A percentile compares a stretch with the other conserved stretches of the same genome.
Evolutionary conservation across 1,284 basidiomycete genomes (phyloP).

Genomic region (Tilletia horrida): DNA sequence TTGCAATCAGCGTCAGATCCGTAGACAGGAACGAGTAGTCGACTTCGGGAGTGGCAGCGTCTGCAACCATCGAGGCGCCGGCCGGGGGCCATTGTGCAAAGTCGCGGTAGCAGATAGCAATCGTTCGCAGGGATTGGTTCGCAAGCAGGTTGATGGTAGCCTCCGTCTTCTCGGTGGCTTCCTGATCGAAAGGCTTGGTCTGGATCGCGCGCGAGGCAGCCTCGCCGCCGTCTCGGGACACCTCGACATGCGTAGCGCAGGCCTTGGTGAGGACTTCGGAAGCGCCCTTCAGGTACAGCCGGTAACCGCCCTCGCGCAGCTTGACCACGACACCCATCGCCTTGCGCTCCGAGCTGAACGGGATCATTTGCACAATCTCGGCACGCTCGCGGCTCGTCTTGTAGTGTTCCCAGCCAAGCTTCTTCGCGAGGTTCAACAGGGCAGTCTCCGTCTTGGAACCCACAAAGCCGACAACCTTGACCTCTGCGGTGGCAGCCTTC

Average conservation of each 20-base stretch:
- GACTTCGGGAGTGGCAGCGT: constrained; percentile 58
- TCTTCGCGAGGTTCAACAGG: constrained; percentile 81
- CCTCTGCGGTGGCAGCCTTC: background rate
- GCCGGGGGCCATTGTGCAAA: constrained; percentile 78
- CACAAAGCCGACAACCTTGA: constrained; percentile 64
- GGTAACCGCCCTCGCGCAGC: constrained; percentile 62
- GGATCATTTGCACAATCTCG: constrained; percentile 79
- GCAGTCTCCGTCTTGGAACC: constrained; percentile 97
- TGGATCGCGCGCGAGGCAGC: constrained; percentile 59
- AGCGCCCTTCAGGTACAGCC: constrained; percentile 87
- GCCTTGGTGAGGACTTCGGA: constrained; percentile 82
- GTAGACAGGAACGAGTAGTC: constrained; percentile 69
- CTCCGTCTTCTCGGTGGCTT: constrained; percentile 64
- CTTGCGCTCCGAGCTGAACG: constrained; percentile 92
- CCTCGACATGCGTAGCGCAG: constrained; percentile 71
- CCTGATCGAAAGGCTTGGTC: constrained; percentile 60
- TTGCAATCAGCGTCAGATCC: constrained; percentile 78
- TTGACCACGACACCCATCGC: constrained; percentile 89
- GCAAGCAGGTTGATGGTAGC: constrained; percentile 95
- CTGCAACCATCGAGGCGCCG: constrained; percentile 58
- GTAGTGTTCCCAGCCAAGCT: constrained; percentile 77
- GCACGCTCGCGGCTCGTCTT: constrained; percentile 67
- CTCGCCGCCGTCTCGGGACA: constrained; percentile 51
- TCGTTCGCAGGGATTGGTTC: constrained; percentile 87
- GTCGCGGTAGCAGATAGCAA: constrained; percentile 88